Percentiles rank a stretch among this genome's conserved stretches.
Evolutionary conservation across 345 rosid species (phyloP).

Genomic region (Jatropha curcas): DNA sequence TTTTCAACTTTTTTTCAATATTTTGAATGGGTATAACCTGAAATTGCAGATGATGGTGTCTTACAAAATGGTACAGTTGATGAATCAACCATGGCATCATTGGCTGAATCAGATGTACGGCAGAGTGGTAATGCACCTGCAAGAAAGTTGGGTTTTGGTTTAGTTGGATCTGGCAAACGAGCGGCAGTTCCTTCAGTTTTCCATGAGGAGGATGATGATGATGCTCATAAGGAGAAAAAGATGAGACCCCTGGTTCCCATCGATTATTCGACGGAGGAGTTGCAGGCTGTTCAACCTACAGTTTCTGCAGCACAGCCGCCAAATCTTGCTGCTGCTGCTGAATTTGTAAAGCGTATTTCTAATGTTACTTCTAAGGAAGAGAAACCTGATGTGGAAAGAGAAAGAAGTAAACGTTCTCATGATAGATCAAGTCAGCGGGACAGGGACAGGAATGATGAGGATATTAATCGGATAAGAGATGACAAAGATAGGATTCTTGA

Average conservation of each 20-base stretch:
- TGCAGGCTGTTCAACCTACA: slow-evolving; percentile 64
- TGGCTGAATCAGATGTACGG: slow-evolving; percentile 50
- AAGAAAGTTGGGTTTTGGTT: slow-evolving; percentile 92
- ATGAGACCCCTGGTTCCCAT: slow-evolving; percentile 97
- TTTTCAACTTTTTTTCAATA: neutral
- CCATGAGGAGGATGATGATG: slow-evolving; percentile 93
- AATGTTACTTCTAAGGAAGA: slow-evolving; percentile 68
- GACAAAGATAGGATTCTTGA: slow-evolving; percentile 48
- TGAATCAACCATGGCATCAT: slow-evolving; percentile 41
- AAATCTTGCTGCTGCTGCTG: slow-evolving; percentile 90
- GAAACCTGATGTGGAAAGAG: slow-evolving; percentile 68
- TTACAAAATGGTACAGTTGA: slow-evolving; percentile 59
- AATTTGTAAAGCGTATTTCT: slow-evolving; percentile 86
- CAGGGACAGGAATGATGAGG: slow-evolving; percentile 55
- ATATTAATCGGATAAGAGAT: slow-evolving; percentile 47
- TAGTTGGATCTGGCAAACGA: slow-evolving; percentile 89
- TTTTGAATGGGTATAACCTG: slow-evolving; percentile 12
- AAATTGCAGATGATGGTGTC: slow-evolving; percentile 42
- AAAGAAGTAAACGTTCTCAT: slow-evolving; percentile 69
- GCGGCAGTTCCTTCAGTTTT: slow-evolving; percentile 91
- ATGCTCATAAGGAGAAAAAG: slow-evolving; percentile 75
- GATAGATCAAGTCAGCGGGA: slow-evolving; percentile 73
- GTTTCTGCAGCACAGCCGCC: slow-evolving; percentile 65
- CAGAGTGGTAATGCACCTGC: slow-evolving; percentile 56
- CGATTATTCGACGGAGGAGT: slow-evolving; percentile 93